Evolutionary conservation across 345 rosid genomes (phyloP).

Genomic region (Eucalyptus virginea): DNA sequence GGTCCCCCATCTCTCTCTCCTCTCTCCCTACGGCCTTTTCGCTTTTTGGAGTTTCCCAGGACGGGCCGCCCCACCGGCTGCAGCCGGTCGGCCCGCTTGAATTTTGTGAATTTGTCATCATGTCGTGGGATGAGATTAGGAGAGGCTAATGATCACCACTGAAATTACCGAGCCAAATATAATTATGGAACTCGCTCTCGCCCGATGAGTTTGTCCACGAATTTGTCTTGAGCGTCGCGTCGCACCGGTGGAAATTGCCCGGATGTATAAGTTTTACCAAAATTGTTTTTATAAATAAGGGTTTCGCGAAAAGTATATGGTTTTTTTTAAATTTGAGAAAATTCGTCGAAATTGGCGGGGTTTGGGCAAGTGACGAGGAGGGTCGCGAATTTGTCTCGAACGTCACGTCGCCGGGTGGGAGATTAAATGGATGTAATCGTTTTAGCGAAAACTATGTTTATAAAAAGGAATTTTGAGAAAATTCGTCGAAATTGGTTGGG

Average conservation of each 20-base stretch:
- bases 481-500: not conserved
- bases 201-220: not conserved
- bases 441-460: not conserved
- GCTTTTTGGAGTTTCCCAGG: not conserved
- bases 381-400: not conserved
- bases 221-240: not conserved
- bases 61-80: not conserved
- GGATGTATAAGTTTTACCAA: not conserved
- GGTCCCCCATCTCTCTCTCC: not conserved
- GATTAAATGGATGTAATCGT: not conserved
- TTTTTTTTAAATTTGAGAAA: not conserved
- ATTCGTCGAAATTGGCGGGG: not conserved
- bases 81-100: not conserved
- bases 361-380: not conserved
- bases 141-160: not conserved
- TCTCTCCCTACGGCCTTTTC: not conserved
- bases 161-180: not conserved
- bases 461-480: not conserved
- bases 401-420: not conserved
- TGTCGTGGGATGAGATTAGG: not conserved
- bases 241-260: not conserved
- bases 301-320: not conserved
- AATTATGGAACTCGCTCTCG: not conserved
- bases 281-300: not conserved
- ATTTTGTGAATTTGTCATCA: not conserved